A percentile compares a stretch with the other conserved stretches of the same genome.
Evolutionary conservation across 495 filamentous ascomycete genomes (phyloP).

Genomic region (Chaetomium fimeti): DNA sequence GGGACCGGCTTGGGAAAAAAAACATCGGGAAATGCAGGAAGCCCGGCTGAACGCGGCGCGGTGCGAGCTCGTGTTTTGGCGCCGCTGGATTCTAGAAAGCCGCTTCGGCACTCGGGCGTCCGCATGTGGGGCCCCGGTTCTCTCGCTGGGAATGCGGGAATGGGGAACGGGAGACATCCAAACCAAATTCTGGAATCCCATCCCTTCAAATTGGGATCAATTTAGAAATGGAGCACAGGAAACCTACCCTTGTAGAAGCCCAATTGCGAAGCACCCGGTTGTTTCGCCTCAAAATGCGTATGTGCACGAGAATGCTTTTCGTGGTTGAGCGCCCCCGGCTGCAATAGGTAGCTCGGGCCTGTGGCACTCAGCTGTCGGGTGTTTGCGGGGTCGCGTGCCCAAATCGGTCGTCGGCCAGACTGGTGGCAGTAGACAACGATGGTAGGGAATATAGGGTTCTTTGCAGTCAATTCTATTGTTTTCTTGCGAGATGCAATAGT

Average conservation of each 20-base stretch:
- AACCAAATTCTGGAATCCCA: not conserved
- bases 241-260: not conserved
- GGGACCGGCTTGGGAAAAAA: not conserved
- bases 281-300: not conserved
- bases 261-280: not conserved
- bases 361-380: not conserved
- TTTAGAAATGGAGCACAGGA: not conserved
- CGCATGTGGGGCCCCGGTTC: slow-evolving; percentile 9
- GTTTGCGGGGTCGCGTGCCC: slow-evolving; percentile 33
- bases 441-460: slow-evolving; percentile 1
- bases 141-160: slow-evolving; percentile 4
- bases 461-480: not conserved
- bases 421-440: slow-evolving; percentile 17
- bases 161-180: slow-evolving; percentile 1
- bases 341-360: not conserved
- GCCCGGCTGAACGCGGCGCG: slow-evolving; percentile 18
- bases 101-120: slow-evolving; percentile 19
- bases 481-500: not conserved
- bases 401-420: slow-evolving; percentile 9
- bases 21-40: slow-evolving; percentile 17
- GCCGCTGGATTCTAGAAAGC: not conserved
- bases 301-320: not conserved
- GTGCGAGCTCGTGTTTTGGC: not conserved
- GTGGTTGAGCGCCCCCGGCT: not conserved
- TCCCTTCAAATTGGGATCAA: not conserved